phyloP scores from a whole-genome alignment of 2,329 filamentous ascomycete species.

The Cyanodermella asteris region DNA sequence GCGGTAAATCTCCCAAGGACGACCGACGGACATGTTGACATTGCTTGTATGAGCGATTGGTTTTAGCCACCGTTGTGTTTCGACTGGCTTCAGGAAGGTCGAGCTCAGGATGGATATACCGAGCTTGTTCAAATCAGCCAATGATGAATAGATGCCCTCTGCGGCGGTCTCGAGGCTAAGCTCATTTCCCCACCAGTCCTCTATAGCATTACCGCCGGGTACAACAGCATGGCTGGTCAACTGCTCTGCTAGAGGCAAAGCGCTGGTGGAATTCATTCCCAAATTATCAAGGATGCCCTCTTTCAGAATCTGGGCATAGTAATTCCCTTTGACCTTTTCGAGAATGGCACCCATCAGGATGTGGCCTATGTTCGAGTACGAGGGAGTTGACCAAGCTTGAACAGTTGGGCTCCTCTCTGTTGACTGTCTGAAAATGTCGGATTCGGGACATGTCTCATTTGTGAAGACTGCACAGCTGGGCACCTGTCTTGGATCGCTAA shows the following conservation, averaged over 20 bases:
- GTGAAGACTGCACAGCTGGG: too few species aligned
- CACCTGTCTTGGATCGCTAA: too few species aligned
- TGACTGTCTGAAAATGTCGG: too few species aligned
- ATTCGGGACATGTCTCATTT: too few species aligned
- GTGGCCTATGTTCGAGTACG: slow-evolving; percentile 21
- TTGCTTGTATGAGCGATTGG: slow-evolving; percentile 18
- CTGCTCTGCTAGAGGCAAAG: neutral
- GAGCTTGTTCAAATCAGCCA: slow-evolving; percentile 21
- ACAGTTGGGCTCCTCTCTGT: too few species aligned
- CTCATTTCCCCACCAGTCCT: too few species aligned
- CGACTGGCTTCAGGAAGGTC: slow-evolving; percentile 17
- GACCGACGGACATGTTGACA: slow-evolving; percentile 19
- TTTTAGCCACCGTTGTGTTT: slow-evolving; percentile 26
- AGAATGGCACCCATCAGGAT: slow-evolving; percentile 20
- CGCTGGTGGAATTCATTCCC: slow-evolving; percentile 3
- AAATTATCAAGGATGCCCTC: slow-evolving; percentile 17
- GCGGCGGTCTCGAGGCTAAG: slow-evolving; percentile 3
- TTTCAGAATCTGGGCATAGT: slow-evolving; percentile 17
- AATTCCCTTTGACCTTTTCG: slow-evolving; percentile 15
- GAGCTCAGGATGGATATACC: slow-evolving; percentile 21
- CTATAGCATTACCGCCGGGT: too few species aligned
- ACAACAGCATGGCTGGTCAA: too few species aligned
- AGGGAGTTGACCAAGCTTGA: slow-evolving; percentile 7
- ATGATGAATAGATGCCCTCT: slow-evolving; percentile 21
- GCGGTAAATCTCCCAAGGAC: slow-evolving; percentile 27